A percentile compares a stretch with the other conserved stretches of the same genome.
phyloP scores from a whole-genome alignment of 2,329 filamentous ascomycete genomes.

The Fusarium cyanostomum region DNA sequence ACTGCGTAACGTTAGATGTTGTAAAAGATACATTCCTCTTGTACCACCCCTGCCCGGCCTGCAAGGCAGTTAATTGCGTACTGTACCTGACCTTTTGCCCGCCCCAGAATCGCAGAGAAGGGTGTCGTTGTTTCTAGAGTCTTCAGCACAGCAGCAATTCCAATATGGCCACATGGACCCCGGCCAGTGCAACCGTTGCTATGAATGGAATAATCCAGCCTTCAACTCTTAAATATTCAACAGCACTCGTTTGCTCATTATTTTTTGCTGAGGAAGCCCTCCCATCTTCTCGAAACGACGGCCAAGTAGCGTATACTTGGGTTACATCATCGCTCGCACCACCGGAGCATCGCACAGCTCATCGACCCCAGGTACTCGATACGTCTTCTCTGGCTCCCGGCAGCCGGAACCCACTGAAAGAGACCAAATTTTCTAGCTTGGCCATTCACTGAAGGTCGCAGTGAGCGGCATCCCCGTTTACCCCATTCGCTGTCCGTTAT shows the following conservation, averaged over 20 bases:
- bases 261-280: not conserved
- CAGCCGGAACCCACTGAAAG: slow-evolving; percentile 25
- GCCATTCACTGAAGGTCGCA: not conserved
- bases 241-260: not conserved
- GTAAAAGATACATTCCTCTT: slow-evolving; percentile 2
- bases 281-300: slow-evolving; percentile 28
- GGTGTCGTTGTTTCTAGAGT: slow-evolving; percentile 34
- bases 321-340: slow-evolving; percentile 26
- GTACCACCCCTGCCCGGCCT: slow-evolving; percentile 25
- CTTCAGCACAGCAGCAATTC: slow-evolving; percentile 7
- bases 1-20: slow-evolving; percentile 2
- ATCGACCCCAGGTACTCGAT: slow-evolving; percentile 30
- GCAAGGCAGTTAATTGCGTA: slow-evolving; percentile 18
- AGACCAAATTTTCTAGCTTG: slow-evolving; percentile 27
- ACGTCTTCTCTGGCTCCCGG: slow-evolving; percentile 3
- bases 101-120: slow-evolving; percentile 33
- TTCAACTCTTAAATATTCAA: not conserved
- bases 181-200: not conserved
- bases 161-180: slow-evolving; percentile 23
- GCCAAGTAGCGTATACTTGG: slow-evolving; percentile 26
- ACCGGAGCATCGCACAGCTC: not conserved
- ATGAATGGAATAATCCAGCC: not conserved
- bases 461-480: slow-evolving; percentile 21
- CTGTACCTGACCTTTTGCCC: not conserved
- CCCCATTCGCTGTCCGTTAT: slow-evolving; percentile 19